phyloP scores from a whole-genome alignment of 2,329 filamentous ascomycete genomes.

The Achaetomium macrosporum region DNA sequence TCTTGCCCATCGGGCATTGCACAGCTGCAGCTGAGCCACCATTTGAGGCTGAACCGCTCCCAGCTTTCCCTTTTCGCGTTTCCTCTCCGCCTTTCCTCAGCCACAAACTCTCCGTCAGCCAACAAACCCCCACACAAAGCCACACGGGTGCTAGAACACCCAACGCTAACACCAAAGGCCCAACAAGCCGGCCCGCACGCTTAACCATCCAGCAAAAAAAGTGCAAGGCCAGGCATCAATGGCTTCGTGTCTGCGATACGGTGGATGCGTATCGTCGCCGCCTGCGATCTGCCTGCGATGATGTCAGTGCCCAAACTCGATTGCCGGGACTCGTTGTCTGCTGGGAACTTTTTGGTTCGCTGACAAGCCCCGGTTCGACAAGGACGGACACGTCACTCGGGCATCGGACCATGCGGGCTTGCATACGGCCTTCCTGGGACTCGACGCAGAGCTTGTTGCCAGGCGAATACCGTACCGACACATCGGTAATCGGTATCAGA shows the following conservation, averaged over 20 bases:
- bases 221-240: conserved; percentile 2
- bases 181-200: not conserved
- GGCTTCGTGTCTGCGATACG: not conserved
- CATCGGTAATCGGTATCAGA: conserved; percentile 12
- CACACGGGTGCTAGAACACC: not conserved
- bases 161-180: not conserved
- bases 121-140: not conserved
- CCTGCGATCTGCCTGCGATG: not conserved
- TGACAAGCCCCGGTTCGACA: conserved; percentile 1
- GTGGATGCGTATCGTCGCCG: no score
- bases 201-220: not conserved
- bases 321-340: not conserved
- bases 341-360: conserved; percentile 11
- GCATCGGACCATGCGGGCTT: conserved; percentile 21
- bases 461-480: conserved; percentile 22
- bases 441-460: conserved; percentile 15
- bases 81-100: not conserved
- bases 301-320: conserved; percentile 5
- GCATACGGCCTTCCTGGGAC: conserved; percentile 17
- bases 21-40: not conserved
- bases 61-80: not conserved
- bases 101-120: not conserved
- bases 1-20: no score
- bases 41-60: not conserved
- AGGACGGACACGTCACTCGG: conserved; percentile 24